Evolutionary conservation across 2,329 filamentous ascomycete genomes (phyloP).

Genomic region (Fusarium nelsonii): DNA sequence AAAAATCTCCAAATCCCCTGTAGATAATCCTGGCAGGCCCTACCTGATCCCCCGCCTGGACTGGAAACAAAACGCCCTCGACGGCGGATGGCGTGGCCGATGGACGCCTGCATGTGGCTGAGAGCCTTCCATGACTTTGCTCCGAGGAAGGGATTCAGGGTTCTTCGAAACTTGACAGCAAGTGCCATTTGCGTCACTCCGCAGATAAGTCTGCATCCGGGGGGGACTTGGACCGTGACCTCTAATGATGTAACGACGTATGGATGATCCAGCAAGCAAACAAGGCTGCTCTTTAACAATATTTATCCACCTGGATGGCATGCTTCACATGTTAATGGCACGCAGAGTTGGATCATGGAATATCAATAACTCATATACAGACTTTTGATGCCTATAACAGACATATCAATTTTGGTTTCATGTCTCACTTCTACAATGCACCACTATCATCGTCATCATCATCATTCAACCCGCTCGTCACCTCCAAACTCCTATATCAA

Average conservation of each 20-base stretch:
- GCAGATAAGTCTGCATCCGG: slow-evolving; percentile 29
- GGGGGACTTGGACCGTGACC: slow-evolving; percentile 15
- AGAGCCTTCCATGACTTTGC: neutral
- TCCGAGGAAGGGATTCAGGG: slow-evolving; percentile 1
- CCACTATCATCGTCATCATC: slow-evolving; percentile 6
- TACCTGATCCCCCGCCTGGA: slow-evolving; percentile 23
- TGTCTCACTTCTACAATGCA: slow-evolving; percentile 15
- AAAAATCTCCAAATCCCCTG: slow-evolving; percentile 18
- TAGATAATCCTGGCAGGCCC: slow-evolving; percentile 25
- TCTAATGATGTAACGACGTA: slow-evolving; percentile 28
- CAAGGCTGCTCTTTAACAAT: slow-evolving; percentile 18
- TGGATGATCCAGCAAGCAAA: slow-evolving; percentile 15
- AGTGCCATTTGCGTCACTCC: slow-evolving; percentile 43
- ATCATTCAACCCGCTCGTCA: slow-evolving; percentile 20
- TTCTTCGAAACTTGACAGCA: slow-evolving; percentile 24
- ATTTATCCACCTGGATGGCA: slow-evolving; percentile 14
- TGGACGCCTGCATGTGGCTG: slow-evolving; percentile 38
- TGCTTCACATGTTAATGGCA: slow-evolving; percentile 18
- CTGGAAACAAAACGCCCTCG: slow-evolving; percentile 31
- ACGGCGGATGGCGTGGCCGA: slow-evolving; percentile 38
- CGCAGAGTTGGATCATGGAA: neutral
- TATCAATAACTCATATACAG: slow-evolving; percentile 4
- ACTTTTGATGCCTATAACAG: neutral
- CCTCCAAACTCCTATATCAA: slow-evolving; percentile 28
- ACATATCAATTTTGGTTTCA: slow-evolving; percentile 17